These are phyloP conservation scores for Beauveria sp. DNA, from an alignment of 2,329 filamentous ascomycete genomes.

Conservation along the genomic window DNA sequence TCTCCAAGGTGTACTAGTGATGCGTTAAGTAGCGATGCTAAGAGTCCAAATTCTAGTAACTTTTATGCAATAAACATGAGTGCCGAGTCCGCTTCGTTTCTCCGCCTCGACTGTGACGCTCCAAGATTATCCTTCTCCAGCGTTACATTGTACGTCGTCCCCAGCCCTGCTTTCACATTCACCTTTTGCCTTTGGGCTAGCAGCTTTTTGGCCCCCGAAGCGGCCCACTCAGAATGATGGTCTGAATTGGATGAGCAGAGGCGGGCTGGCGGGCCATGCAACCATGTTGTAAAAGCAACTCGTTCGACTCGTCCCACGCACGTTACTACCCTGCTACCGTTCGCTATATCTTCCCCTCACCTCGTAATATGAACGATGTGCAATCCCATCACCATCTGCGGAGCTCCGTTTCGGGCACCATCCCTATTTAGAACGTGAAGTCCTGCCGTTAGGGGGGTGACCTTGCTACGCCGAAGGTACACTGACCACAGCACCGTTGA, in stretches of 20 bases:
- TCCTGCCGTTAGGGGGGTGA: not conserved
- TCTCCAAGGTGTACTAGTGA: not conserved
- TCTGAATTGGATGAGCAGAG: not conserved
- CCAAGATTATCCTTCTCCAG: not conserved
- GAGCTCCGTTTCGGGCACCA: conserved; percentile 8
- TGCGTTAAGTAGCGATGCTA: not conserved
- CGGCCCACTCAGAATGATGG: not conserved
- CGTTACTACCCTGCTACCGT: not conserved
- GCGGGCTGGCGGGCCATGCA: not conserved
- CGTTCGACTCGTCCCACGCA: not conserved
- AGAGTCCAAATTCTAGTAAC: not conserved
- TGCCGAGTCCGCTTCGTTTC: not conserved
- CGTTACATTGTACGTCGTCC: conserved; percentile 1
- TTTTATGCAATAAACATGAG: not conserved
- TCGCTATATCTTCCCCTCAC: not conserved
- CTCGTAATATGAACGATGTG: not conserved
- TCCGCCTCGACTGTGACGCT: conserved; percentile 1
- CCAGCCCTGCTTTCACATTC: not conserved
- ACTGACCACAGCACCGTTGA: not conserved
- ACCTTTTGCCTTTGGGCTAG: not conserved
- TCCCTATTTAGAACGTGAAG: conserved; percentile 1
- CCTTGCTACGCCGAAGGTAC: not conserved
- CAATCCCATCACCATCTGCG: not conserved
- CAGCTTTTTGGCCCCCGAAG: not conserved
- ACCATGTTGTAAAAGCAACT: too few species aligned